These are phyloP conservation scores for Raffaelea deltoideospora DNA, from an alignment of 2,329 filamentous ascomycete genomes.

Conservation along the genomic window DNA sequence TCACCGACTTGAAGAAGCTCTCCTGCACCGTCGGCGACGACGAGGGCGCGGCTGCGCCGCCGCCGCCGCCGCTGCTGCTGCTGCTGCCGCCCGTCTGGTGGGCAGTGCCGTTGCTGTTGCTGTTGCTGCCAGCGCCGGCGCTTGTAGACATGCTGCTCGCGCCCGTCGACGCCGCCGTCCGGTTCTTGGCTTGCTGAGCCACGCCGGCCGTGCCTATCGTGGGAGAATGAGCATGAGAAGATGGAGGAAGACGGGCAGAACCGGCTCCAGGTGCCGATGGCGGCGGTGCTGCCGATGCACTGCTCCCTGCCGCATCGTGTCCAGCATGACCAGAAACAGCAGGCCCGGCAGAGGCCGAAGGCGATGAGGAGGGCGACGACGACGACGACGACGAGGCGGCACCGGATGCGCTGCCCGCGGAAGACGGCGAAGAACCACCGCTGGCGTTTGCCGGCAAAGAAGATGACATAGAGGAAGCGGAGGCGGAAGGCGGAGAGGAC, in stretches of 20 bases:
- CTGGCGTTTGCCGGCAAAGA: not conserved
- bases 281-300: not conserved
- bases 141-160: too few species aligned
- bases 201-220: too few species aligned
- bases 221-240: not conserved
- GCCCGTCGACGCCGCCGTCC: too few species aligned
- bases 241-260: not conserved
- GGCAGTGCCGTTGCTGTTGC: not conserved
- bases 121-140: too few species aligned
- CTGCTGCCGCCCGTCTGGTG: constrained; percentile 11
- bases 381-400: not conserved
- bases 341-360: not conserved
- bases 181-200: too few species aligned
- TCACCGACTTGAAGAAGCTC: constrained; percentile 92
- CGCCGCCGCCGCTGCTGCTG: constrained; percentile 22
- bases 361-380: not conserved
- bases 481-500: constrained; percentile 1
- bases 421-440: not conserved
- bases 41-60: constrained; percentile 18
- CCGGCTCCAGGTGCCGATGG: not conserved
- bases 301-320: not conserved
- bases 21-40: constrained; percentile 80
- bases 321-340: not conserved
- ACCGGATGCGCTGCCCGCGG: too few species aligned
- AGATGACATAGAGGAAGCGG: not conserved